These are phyloP conservation scores for Candolleomyces eurysporus DNA, from an alignment of 768 basidiomycete genomes.

Conservation along the genomic window DNA sequence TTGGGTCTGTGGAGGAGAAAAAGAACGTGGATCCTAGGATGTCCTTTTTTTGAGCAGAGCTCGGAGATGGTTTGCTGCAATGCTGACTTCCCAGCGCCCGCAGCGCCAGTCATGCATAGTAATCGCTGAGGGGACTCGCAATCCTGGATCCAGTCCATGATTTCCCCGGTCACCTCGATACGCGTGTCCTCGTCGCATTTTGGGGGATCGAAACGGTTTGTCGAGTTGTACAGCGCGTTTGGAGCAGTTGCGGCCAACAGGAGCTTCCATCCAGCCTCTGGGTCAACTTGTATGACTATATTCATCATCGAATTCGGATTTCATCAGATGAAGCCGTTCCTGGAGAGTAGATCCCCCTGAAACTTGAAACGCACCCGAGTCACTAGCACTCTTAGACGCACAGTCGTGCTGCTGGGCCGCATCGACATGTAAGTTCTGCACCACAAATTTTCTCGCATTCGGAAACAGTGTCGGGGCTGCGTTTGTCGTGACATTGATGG, in stretches of 20 bases:
- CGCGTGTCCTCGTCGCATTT: constrained; percentile 10
- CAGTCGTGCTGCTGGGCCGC: no score
- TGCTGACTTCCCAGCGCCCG: constrained; percentile 4
- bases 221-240: background rate
- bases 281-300: background rate
- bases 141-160: constrained; percentile 5
- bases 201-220: constrained; percentile 6
- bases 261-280: background rate
- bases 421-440: background rate
- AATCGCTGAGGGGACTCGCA: background rate
- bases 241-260: background rate
- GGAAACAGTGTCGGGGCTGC: background rate
- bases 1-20: constrained; percentile 5
- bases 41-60: background rate
- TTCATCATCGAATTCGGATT: background rate
- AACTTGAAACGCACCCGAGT: background rate
- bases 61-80: constrained; percentile 11
- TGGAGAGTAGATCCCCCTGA: background rate
- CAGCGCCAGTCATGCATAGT: background rate
- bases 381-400: background rate
- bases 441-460: background rate
- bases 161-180: background rate
- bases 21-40: constrained; percentile 10
- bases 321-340: background rate
- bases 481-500: background rate